Base-by-base conservation (phyloP, 495 filamentous ascomycete species). In the Trichodelitschia bisporula region DNA sequence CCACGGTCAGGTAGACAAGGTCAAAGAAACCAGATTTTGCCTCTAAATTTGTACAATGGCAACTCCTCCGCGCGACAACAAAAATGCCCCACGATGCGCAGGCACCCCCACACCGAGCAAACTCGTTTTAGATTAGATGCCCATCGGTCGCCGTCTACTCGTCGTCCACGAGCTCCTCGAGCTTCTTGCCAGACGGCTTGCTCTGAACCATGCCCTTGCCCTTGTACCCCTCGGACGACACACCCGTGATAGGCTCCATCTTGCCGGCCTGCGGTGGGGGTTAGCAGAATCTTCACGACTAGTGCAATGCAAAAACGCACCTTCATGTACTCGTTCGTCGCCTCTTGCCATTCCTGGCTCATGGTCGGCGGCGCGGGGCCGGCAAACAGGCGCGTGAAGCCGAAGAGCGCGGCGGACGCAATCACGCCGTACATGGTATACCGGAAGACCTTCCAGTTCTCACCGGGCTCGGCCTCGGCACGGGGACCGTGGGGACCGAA, bases 401-500 rank as follows among this genome's bases (percentile, higher is more conserved):
- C 25, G 45, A 55, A 55, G 16, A 52, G 16, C 28, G 40, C 39
- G 10, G 13, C 24, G 14, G 42, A 28, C 21, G 6, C n/a, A n/a
- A 24, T 24, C 26, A 52, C 36, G 42, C 75, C 71, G 44, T 69
- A 36, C 29, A 55, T 34, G 28, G 75, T 76, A 60, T 83, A 78
- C 36, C 58, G 37, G 43, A 72, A 53, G 43, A 95, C 61, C 46
- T 64, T 76, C 55, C 61, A 61, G 46, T 57, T 58, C 63, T 93
- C 86, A 33, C 73, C 86, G 29, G 86, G 71, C 32, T 84, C 77
- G 32, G 73, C 47, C 19, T 63, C 52, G 23, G 83, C 63, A 31
- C 86, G 82, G 35, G 86, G 86, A 34, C 86, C 86, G 54, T 95
- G 89, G 38, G 79, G 63, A 32, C 86, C 86, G 51, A 97, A 97